A percentile compares a stretch with the other conserved stretches of the same genome.
Conservation (phyloP, 2,329 filamentous ascomycete genomes). For the Plectosphaerella sp. region DNA sequence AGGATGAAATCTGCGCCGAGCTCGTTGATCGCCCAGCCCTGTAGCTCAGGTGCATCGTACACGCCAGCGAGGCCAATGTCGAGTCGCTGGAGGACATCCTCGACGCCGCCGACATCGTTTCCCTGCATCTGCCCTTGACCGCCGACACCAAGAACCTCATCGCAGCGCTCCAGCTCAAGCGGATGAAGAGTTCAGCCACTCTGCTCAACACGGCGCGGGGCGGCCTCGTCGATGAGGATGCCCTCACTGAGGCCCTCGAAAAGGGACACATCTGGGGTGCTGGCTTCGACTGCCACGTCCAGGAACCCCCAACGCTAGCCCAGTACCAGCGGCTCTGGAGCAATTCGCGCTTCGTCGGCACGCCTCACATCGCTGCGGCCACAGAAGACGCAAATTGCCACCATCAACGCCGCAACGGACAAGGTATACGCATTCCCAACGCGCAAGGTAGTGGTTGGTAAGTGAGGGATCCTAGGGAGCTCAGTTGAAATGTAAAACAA, state of each 20-base stretch:
- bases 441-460: no score
- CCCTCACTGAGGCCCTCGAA: constrained; percentile 18
- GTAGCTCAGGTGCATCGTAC: constrained; percentile 13
- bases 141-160: constrained; percentile 23
- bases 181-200: constrained; percentile 22
- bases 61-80: constrained; percentile 19
- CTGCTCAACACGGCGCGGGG: constrained; percentile 26
- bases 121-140: constrained; percentile 25
- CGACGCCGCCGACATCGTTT: constrained; percentile 23
- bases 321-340: constrained; percentile 11
- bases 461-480: no score
- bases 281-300: constrained; percentile 21
- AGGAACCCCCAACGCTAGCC: constrained; percentile 21
- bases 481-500: no score
- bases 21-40: constrained; percentile 12
- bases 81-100: constrained; percentile 23
- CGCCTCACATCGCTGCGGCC: constrained; percentile 4
- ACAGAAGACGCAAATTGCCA: constrained; percentile 5
- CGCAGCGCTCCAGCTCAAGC: constrained; percentile 14
- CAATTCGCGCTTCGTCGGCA: not conserved
- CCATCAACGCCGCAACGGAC: constrained; percentile 5
- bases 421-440: constrained; percentile 4
- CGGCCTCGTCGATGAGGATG: constrained; percentile 24
- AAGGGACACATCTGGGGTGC: constrained; percentile 22
- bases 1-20: constrained; percentile 12